Percentiles rank a stretch among this genome's conserved stretches.
phyloP scores from a whole-genome alignment of 1,139 yeast species.

The Suhomyces guaymorum region DNA sequence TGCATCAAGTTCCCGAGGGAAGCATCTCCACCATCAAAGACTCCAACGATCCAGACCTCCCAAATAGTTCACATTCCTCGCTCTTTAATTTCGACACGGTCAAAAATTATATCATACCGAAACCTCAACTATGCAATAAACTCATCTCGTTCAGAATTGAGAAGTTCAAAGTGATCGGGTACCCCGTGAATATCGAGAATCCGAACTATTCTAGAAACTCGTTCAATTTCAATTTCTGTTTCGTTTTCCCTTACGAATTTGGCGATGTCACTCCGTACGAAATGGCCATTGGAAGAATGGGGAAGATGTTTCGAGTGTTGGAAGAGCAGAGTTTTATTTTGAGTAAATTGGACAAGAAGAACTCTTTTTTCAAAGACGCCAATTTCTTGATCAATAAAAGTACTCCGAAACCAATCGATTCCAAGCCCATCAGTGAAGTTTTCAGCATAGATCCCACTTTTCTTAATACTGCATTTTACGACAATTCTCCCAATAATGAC shows the following conservation, averaged over 20 bases:
- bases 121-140: conserved; percentile 84
- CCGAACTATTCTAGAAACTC: conserved; percentile 83
- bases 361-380: conserved; percentile 36
- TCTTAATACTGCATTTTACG: conserved; percentile 4
- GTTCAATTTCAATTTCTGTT: conserved; percentile 88
- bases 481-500: not conserved
- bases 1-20: conserved; percentile 84
- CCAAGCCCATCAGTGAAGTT: conserved; percentile 5
- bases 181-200: conserved; percentile 81
- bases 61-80: conserved; percentile 26
- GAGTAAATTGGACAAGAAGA: conserved; percentile 51
- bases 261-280: conserved; percentile 86
- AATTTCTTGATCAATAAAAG: conserved; percentile 3
- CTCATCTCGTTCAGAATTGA: conserved; percentile 73
- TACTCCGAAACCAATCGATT: not conserved
- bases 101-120: conserved; percentile 90
- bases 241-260: conserved; percentile 75
- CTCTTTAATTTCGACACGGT: conserved; percentile 81
- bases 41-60: no score
- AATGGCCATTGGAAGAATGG: conserved; percentile 78
- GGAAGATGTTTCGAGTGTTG: conserved; percentile 83
- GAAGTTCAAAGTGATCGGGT: conserved; percentile 77
- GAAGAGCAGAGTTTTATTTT: conserved; percentile 86
- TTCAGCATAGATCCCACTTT: conserved; percentile 13
- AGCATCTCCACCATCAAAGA: conserved; percentile 36